These are phyloP conservation scores for Paraconiothyrium brasiliense DNA, from an alignment of 2,329 filamentous ascomycete species.

Conservation along the genomic window DNA sequence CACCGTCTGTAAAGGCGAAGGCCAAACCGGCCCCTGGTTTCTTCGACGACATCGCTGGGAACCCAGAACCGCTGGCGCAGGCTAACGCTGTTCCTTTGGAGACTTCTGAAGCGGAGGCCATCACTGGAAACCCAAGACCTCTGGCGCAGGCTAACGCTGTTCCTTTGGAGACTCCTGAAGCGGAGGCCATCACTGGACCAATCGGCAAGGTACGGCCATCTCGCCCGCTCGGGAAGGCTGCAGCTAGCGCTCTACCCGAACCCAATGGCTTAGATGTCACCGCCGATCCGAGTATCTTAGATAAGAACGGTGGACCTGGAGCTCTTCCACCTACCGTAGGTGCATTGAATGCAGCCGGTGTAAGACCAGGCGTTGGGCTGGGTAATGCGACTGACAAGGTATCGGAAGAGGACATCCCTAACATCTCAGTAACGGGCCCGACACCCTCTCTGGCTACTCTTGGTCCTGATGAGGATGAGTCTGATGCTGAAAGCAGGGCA, in stretches of 20 bases:
- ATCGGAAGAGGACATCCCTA: not conserved
- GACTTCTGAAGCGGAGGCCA: not conserved
- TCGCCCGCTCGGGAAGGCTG: constrained; percentile 14
- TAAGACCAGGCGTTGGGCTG: not conserved
- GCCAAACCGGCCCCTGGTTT: constrained; percentile 1
- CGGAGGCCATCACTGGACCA: not conserved
- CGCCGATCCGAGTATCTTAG: constrained; percentile 6
- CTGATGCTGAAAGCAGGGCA: not conserved
- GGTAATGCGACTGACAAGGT: not conserved
- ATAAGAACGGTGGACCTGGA: not conserved
- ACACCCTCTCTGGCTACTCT: not conserved
- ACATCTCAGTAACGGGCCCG: not conserved
- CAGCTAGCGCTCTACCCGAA: constrained; percentile 15
- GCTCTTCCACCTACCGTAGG: not conserved
- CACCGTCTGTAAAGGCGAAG: not conserved
- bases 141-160: not conserved
- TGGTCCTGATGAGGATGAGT: not conserved
- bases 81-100: not conserved
- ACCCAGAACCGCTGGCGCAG: not conserved
- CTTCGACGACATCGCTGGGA: not conserved
- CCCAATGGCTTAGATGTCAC: constrained; percentile 4
- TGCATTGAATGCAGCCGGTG: not conserved
- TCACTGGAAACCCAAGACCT: not conserved
- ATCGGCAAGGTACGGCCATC: not conserved
- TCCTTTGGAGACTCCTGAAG: not conserved